Base-by-base conservation (phyloP, 2,329 filamentous ascomycete genomes). In the Pseudogymnoascus sp. region DNA sequence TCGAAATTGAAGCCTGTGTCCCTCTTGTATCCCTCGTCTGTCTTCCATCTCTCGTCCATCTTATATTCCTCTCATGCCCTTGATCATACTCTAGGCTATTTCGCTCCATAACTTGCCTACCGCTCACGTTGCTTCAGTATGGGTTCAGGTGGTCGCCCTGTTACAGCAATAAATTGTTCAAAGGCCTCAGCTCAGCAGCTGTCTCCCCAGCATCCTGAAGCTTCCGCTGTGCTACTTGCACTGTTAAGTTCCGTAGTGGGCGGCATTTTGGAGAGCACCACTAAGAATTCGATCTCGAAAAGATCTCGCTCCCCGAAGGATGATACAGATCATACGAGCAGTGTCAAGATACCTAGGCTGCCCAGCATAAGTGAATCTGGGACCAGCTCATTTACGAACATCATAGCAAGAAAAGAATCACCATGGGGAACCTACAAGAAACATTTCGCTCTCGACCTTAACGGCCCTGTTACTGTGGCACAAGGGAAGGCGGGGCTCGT, bases 351-450 rank as follows among this genome's bases (percentile, higher is more conserved):
- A 39, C 4, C 38, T 19, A 39, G 4, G 38, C 38, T 19, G 38
- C 2, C 38, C 6, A 39, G 38, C 1, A 39, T 39, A 39, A 39
- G 38, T 39, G 38, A 38, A 38, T 38, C 35, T 38, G 7, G 2
- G 7, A 4, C 35, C 5, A 38, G 35, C 35, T 1, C 35, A 39
- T 39, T 4, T 39, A 39, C 38, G 38, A 30, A 30, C 7, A 30
- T 30, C 28, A 30, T 9, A 30, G n/a, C 38, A 39, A 39, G 38
- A 39, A 16, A 16, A 39, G 38, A 39, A 39, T 52, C 22, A n/a
- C 61, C 62, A 33, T 68, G 61, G 64, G 41, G 33, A 33, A 63
- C 60, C 35, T 68, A 68, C 55, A 9, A 64, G 55, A 67, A 64
- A 63, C 12, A 63, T 39, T 59, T 63, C 39, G 22, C 61, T 22